Evolutionary conservation across 2,329 filamentous ascomycete genomes (phyloP).

Genomic region (Huntiella decipiens): DNA sequence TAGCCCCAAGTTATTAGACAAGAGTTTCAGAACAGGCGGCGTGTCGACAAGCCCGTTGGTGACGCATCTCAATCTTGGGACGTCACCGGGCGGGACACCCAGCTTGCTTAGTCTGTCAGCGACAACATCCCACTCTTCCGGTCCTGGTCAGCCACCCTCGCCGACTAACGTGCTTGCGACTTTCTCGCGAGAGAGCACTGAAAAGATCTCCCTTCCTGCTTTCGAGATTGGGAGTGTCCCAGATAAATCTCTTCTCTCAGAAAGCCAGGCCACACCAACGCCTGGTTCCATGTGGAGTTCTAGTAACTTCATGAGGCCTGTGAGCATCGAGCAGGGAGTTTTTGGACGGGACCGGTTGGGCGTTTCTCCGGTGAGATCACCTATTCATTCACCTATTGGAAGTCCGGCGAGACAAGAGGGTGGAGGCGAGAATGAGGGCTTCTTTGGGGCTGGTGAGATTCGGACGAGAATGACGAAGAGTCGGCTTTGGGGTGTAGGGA

Average conservation of each 20-base stretch:
- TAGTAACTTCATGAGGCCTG: not conserved
- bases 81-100: too few relatives aligned
- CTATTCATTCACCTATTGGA: slow-evolving; percentile 11
- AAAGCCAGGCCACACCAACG: too few relatives aligned
- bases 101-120: too few relatives aligned
- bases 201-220: too few relatives aligned
- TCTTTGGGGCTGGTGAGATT: slow-evolving; percentile 2
- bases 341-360: slow-evolving; percentile 4
- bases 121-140: too few relatives aligned
- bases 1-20: slow-evolving; percentile 3
- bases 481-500: slow-evolving; percentile 5
- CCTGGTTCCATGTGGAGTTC: slow-evolving; percentile 1
- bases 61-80: too few relatives aligned
- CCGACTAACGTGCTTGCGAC: too few relatives aligned
- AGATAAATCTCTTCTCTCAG: too few relatives aligned
- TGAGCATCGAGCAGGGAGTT: not conserved
- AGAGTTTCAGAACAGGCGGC: not conserved
- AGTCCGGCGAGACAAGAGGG: slow-evolving; percentile 4
- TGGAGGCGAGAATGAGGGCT: not conserved
- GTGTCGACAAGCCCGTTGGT: not conserved
- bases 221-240: too few relatives aligned
- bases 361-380: slow-evolving; percentile 6
- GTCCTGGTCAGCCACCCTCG: too few relatives aligned
- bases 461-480: slow-evolving; percentile 8
- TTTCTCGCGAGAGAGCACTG: too few relatives aligned